These are phyloP conservation scores for Colletotrichum simmondsii DNA, from an alignment of 2,329 filamentous ascomycete genomes.

Conservation along the genomic window DNA sequence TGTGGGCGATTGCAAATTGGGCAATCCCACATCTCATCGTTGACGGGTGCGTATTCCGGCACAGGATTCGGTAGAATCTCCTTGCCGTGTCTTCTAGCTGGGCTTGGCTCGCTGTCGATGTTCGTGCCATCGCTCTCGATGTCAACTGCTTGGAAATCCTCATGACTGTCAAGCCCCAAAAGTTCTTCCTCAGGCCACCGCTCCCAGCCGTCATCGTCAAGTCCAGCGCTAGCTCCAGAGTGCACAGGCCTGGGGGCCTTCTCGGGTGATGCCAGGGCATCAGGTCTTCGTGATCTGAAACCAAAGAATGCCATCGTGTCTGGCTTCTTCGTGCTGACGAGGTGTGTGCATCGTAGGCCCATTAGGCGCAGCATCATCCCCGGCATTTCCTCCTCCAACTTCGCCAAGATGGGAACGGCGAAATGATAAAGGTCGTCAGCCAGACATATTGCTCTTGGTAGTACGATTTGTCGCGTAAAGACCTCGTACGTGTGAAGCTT, in stretches of 20 bases:
- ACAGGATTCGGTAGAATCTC: conserved; percentile 61
- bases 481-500: conserved; percentile 97
- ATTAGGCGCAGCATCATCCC: conserved; percentile 84
- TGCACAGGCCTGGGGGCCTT: conserved; percentile 40
- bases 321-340: conserved; percentile 86
- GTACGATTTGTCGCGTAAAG: conserved; percentile 81
- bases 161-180: conserved; percentile 36
- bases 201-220: conserved; percentile 68
- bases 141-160: background rate
- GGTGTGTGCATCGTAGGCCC: conserved; percentile 87
- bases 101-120: conserved; percentile 59
- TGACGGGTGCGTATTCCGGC: conserved; percentile 42
- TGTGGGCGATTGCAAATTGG: conserved; percentile 88
- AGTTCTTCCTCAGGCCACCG: conserved; percentile 76
- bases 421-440: conserved; percentile 88
- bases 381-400: conserved; percentile 85
- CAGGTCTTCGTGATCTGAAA: conserved; percentile 51
- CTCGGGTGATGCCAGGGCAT: conserved; percentile 31
- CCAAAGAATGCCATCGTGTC: conserved; percentile 86
- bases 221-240: conserved; percentile 45
- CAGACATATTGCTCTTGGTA: conserved; percentile 75
- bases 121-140: conserved; percentile 67
- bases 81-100: conserved; percentile 57
- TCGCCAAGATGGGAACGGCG: conserved; percentile 83
- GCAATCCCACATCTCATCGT: conserved; percentile 79